Base-by-base conservation (phyloP, 2,329 filamentous ascomycete genomes). In the Colletotrichum tanaceti region DNA sequence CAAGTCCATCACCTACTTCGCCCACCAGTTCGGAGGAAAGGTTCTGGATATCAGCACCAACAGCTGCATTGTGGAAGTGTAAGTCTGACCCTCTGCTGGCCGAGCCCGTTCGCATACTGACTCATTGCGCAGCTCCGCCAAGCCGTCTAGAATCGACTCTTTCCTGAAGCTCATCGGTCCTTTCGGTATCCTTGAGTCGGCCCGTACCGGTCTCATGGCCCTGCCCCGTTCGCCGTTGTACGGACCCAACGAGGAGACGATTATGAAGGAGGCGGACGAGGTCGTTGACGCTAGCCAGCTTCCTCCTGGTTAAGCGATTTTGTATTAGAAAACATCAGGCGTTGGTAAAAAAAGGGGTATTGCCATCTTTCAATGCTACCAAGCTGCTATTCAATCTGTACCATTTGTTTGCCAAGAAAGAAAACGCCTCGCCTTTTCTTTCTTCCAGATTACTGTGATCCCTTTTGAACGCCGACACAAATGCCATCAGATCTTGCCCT, bases 11-110 rank as follows among this genome's bases (percentile, higher is more conserved):
- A 99, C 96, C 65, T 96, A 97, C 81, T 90, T 99, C 78, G 91
- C 95, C 20, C 96, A 99, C 83, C 96, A 99, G 77, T 99, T 99
- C 76, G 94, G 94, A 65, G 96, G 96, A 72, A 99, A 99, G 84
- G 93, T 99, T 32, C 82, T 99, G 75, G 96, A 99, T 80, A 98
- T 99, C 75, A 97, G 94, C 85, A 98, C 93, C 61, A 98, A 93
- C 82, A 98, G 97, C 83, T 98, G 96, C 82, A 98, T 98, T 79
- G 94, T 99, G 69, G 96, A 99, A 82, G 81, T 99, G 93, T 95
- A 87, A 87, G 92, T 87, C 38, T 14, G 44, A 35, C 20, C n/a
- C 28, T 20, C 20, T n/a, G 50, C 41, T 11, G 16, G 49, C n/a
- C 13, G 22, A 20, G 50, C 22, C 60, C 46, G 58, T 52, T 50